Base-by-base conservation (phyloP, 73 alveolate species). In the Paramecium bursaria region DNA sequence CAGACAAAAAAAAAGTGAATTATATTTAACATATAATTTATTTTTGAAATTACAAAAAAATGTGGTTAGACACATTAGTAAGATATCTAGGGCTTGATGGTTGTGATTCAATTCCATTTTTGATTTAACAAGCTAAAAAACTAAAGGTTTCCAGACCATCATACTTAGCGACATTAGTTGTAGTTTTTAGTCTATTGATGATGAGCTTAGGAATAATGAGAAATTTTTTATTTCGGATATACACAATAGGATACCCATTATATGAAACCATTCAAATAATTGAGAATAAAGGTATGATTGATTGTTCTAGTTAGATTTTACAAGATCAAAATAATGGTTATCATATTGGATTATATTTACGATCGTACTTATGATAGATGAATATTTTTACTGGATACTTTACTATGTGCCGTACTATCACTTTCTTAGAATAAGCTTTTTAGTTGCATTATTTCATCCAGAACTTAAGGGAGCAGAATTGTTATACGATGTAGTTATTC, bases 61-160 rank as follows among this genome's bases (percentile, higher is more conserved):
- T 67, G 82, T 67, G 44, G 82, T 67, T 67, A 67, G 82, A 67
- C 44, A 25, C 33, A 67, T 67, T 67, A 44, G 33, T 67, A 67
- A 67, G 60, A 67, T 21, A 53, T 25, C 44, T 67, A 25, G 82
- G 82, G 7, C 19, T 67, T 13, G 82, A 67, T 19, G 7, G 35
- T 14, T 67, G 82, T 67, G 82, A 67, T 67, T 53, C 33, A 39
- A 42, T 67, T 19, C 82, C 82, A 3, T 67, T 67, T 42, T 26
- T 67, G 7, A 67, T 25, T 19, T 14, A 15, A 15, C 21, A 67
- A 35, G 82, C 82, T 25, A 42, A 26, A 17, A 33, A 67, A 67
- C 44, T 67, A 4, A 67, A 67, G 44, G 33, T 67, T 10, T 67
- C 82, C 21, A 44, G 82, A 11, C 82, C 82, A 5, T 67, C 82